phyloP scores from a whole-genome alignment of 495 filamentous ascomycete species.

The Ramalina intermedia region DNA sequence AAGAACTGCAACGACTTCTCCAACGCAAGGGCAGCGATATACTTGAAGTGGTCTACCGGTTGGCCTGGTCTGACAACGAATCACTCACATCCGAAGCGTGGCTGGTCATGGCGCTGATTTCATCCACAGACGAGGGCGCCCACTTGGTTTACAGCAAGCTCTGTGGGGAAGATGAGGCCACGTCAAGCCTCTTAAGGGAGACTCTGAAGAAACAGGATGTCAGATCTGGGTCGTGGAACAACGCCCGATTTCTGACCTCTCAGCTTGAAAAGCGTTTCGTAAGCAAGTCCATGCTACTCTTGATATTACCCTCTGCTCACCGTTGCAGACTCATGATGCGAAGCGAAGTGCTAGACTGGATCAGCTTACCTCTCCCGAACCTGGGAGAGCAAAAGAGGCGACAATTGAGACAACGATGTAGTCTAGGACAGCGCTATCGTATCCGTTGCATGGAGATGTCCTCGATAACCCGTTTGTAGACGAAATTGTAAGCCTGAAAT shows the following conservation, averaged over 20 bases:
- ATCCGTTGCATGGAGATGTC: no score
- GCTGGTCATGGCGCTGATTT: conserved; percentile 64
- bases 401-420: no score
- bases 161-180: conserved; percentile 24
- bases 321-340: no score
- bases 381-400: no score
- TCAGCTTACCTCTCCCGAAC: no score
- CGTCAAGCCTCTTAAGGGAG: not conserved
- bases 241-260: not conserved
- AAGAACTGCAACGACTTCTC: no score
- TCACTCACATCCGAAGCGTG: conserved; percentile 59
- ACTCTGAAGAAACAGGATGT: not conserved
- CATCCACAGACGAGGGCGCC: conserved; percentile 34
- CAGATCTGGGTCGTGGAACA: not conserved
- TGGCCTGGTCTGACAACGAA: conserved; percentile 50
- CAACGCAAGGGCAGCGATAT: conserved; percentile 28
- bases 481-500: no score
- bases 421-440: no score
- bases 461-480: no score
- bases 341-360: no score
- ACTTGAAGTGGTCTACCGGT: conserved; percentile 34
- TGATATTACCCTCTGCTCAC: no score
- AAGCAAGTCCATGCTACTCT: no score
- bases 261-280: not conserved
- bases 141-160: conserved; percentile 34